Evolutionary conservation across 148 eudicot genomes (phyloP).

Genomic region (Agrostemma githago): DNA sequence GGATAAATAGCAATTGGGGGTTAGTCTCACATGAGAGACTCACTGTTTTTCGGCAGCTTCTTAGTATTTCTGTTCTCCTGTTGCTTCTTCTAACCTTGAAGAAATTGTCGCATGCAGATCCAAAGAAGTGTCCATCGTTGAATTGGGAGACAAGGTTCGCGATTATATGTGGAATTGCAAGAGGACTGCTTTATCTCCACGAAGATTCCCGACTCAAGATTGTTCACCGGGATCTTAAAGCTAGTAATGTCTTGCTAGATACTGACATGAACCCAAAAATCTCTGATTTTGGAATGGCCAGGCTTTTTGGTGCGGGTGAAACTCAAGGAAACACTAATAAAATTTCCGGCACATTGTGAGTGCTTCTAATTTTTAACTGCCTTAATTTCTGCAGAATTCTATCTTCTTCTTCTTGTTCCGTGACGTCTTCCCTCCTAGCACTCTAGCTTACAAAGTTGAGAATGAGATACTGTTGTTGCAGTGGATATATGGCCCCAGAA

Average conservation of each 20-base stretch:
- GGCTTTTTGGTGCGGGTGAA: slow-evolving; percentile 28
- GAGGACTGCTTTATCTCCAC: slow-evolving; percentile 31
- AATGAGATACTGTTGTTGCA: slow-evolving; percentile 7
- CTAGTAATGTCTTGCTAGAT: slow-evolving; percentile 27
- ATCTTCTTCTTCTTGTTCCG: no score
- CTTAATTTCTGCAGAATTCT: background rate
- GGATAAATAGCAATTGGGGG: background rate
- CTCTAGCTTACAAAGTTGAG: slow-evolving; percentile 8
- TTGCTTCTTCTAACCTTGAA: background rate
- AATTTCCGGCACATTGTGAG: slow-evolving; percentile 32
- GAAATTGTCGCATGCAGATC: slow-evolving; percentile 15
- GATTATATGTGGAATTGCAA: slow-evolving; percentile 29
- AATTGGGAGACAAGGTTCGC: slow-evolving; percentile 28
- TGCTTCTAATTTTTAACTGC: background rate
- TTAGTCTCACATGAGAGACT: background rate
- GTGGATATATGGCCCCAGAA: slow-evolving; percentile 38
- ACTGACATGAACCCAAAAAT: slow-evolving; percentile 35
- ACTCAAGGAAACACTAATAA: slow-evolving; percentile 28
- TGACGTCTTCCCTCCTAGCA: no score
- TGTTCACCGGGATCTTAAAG: slow-evolving; percentile 29
- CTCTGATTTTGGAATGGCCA: slow-evolving; percentile 34
- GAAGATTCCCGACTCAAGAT: slow-evolving; percentile 32
- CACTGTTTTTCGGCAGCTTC: background rate
- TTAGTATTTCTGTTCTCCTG: background rate
- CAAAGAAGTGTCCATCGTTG: slow-evolving; percentile 12